phyloP scores from a whole-genome alignment of 371 early-diverging fungal genomes.

The Funneliformis caledonium region DNA sequence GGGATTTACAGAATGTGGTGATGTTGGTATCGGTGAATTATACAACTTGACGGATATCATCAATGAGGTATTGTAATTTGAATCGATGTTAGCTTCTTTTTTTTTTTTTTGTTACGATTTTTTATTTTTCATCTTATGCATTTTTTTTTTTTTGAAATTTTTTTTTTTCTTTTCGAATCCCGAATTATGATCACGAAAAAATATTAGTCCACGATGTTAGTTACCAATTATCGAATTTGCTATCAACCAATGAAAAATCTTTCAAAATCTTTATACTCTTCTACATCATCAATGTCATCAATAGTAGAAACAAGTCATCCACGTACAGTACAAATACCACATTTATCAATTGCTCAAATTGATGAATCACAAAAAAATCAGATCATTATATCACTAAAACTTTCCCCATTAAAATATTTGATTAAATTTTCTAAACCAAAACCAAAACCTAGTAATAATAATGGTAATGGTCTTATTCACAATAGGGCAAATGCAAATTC shows the following conservation, averaged over 20 bases:
- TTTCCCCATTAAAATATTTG: conserved; percentile 38
- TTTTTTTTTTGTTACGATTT: neutral
- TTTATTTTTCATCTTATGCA: neutral
- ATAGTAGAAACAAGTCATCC: neutral
- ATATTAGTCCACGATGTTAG: conserved; percentile 21
- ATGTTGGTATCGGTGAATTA: neutral
- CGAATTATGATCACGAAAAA: no score
- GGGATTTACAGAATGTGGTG: conserved; percentile 20
- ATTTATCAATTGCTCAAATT: conserved; percentile 30
- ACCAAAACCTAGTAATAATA: neutral
- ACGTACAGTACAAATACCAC: conserved; percentile 23
- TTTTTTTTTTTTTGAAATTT: neutral
- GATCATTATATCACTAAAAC: conserved; percentile 32
- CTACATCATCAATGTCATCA: conserved; percentile 2
- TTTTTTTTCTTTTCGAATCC: neutral
- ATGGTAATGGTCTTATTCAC: neutral
- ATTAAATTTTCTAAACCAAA: conserved; percentile 39
- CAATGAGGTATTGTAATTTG: conserved; percentile 26
- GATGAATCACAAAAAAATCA: conserved; percentile 23
- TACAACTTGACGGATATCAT: neutral
- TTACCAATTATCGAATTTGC: conserved; percentile 38
- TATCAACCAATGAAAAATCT: conserved; percentile 32
- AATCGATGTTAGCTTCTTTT: neutral
- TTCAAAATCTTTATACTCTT: neutral
- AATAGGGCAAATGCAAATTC: conserved; percentile 17